These are phyloP conservation scores for Coniochaeta sp. DNA, from an alignment of 2,329 filamentous ascomycete species.

Conservation along the genomic window DNA sequence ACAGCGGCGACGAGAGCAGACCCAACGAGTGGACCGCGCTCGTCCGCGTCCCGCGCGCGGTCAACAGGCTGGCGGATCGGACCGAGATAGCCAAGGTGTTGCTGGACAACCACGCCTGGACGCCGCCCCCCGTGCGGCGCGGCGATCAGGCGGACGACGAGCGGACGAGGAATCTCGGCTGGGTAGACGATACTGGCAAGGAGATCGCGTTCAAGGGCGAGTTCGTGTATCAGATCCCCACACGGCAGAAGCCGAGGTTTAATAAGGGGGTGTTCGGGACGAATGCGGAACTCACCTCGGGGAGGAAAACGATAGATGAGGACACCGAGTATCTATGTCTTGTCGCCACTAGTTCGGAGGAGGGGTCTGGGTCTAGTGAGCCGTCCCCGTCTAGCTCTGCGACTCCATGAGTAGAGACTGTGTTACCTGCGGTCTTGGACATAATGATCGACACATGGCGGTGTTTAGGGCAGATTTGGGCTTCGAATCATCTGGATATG, in stretches of 20 bases:
- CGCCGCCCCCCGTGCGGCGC: conserved; percentile 12
- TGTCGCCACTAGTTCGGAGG: neutral
- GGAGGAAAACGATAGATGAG: conserved; percentile 3
- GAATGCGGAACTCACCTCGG: neutral
- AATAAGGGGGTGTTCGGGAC: neutral
- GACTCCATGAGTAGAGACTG: neutral
- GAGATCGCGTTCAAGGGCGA: neutral
- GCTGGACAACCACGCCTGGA: conserved; percentile 36
- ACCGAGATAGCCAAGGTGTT: conserved; percentile 31
- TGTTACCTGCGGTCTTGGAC: neutral
- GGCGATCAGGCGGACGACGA: conserved; percentile 15
- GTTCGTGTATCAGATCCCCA: neutral
- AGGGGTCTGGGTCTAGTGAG: neutral
- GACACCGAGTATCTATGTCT: conserved; percentile 1
- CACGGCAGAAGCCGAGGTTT: neutral
- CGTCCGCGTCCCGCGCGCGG: conserved; percentile 32
- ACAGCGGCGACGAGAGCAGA: conserved; percentile 4
- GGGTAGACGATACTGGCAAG: neutral
- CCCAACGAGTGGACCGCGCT: conserved; percentile 28
- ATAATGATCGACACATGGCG: neutral
- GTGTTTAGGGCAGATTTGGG: neutral
- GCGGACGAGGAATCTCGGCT: conserved; percentile 4
- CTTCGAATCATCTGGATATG: neutral
- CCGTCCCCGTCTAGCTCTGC: neutral
- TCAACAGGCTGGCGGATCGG: conserved; percentile 23